These are phyloP conservation scores for Talaromyces stipitatus DNA, from an alignment of 495 filamentous ascomycete genomes.

Conservation along the genomic window DNA sequence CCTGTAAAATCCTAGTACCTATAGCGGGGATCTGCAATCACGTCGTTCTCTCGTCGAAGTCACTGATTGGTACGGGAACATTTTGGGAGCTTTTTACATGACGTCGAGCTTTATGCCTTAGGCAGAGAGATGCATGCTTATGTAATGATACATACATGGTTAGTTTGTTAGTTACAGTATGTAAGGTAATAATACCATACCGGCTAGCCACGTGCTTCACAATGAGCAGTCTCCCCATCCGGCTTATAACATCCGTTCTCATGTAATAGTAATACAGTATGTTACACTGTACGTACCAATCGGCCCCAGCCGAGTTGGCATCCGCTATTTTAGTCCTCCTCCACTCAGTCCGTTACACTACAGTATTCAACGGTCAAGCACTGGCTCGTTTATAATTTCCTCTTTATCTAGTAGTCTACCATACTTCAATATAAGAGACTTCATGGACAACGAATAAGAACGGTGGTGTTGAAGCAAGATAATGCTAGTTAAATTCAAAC, in stretches of 20 bases:
- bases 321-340: neutral
- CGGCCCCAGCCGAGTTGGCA: neutral
- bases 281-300: neutral
- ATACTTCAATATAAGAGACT: no score
- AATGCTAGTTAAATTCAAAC: no score
- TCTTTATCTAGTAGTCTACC: neutral
- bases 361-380: no score
- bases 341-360: no score
- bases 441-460: no score
- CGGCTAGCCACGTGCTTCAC: neutral
- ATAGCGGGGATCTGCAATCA: neutral
- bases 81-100: neutral
- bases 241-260: neutral
- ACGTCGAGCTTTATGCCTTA: neutral
- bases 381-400: neutral
- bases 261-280: neutral
- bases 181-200: neutral
- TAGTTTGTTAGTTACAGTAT: no score
- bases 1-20: neutral
- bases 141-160: neutral
- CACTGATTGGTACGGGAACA: slow-evolving; percentile 2
- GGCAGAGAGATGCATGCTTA: neutral
- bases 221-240: neutral
- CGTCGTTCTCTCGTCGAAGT: neutral
- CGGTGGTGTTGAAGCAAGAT: no score